Evolutionary conservation across 129 eudicot genomes (phyloP), one percentile per base, ranked within the genome.

Genomic region (Artemisia argyi): DNA sequence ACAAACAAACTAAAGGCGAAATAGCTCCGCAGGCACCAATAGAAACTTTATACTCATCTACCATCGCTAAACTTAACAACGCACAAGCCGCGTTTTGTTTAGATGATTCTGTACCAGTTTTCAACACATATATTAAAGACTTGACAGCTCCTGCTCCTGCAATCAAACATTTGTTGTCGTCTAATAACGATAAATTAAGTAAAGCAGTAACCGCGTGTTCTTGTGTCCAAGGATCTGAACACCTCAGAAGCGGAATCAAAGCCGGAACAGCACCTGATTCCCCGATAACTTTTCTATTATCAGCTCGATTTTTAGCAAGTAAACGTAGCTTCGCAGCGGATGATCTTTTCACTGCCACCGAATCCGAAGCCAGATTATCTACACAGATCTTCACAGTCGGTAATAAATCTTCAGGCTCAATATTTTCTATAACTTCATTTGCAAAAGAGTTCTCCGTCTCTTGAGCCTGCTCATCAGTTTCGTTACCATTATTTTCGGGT

Each of bases 21-120:
- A 94, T 94, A 20, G 99, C 99, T 16, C 99, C 99, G 48, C 87
- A 85, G n/a, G 99, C 99, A 2, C 99, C 99, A 18, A 94, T 90
- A 0, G 96, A 73, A 5, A 86, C 56, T 60, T 82, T 86, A 67
- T 88, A 85, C 22, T 93, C 98, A 24, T 90, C 99, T 2, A 88
- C 46, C 80, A 90, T 61, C 2, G 99, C 91, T 32, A 94, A 71
- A 66, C 80, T 94, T 1, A 94, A 74, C 76, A 94, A 69, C n/a
- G 93, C 97, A 24, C 96, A 91, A 0, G 99, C 97, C 0, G 97
- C 91, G 79, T 94, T 94, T 55, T 94, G 97, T 58, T 94, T 94
- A 1, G 97, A 90, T 0, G 85, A 77, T 49, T 94, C 99, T 0
- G 97, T 94, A 5, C 99, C 97, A 3, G 97, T 94, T 22, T 90